phyloP scores from a whole-genome alignment of 805 yeast species.

The Millerozyma acaciae region DNA sequence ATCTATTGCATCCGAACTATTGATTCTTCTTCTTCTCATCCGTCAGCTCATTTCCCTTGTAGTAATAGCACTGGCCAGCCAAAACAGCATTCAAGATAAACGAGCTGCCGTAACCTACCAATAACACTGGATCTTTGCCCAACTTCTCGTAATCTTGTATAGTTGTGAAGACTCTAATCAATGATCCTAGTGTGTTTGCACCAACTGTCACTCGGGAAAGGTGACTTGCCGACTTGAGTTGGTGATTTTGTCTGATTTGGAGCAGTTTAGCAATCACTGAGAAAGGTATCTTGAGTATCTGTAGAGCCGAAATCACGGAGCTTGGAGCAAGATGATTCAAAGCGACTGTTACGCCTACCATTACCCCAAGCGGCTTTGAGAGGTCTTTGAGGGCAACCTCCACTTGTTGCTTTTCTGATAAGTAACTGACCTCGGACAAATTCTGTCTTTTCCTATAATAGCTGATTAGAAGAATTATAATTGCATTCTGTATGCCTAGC shows the following conservation, averaged over 20 bases:
- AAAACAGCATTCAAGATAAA: slow-evolving; percentile 31
- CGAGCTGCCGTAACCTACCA: slow-evolving; percentile 36
- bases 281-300: slow-evolving; percentile 36
- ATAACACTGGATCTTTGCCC: slow-evolving; percentile 30
- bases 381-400: slow-evolving; percentile 15
- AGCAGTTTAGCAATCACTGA: slow-evolving; percentile 36
- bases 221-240: slow-evolving; percentile 33
- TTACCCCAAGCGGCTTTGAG: slow-evolving; percentile 22
- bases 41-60: slow-evolving; percentile 7
- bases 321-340: slow-evolving; percentile 31
- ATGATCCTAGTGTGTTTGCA: slow-evolving; percentile 39
- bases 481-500: slow-evolving; percentile 36
- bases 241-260: slow-evolving; percentile 33
- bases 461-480: slow-evolving; percentile 31
- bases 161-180: slow-evolving; percentile 39
- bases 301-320: slow-evolving; percentile 24
- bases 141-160: slow-evolving; percentile 25
- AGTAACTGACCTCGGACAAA: slow-evolving; percentile 10
- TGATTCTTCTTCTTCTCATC: too few species aligned
- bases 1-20: background rate
- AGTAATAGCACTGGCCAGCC: slow-evolving; percentile 32
- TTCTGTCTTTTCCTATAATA: slow-evolving; percentile 27
- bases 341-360: slow-evolving; percentile 25
- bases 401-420: slow-evolving; percentile 17
- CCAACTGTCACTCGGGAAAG: slow-evolving; percentile 36